Evolutionary conservation across 768 basidiomycete genomes (phyloP).

Genomic region (Suillus lakei): DNA sequence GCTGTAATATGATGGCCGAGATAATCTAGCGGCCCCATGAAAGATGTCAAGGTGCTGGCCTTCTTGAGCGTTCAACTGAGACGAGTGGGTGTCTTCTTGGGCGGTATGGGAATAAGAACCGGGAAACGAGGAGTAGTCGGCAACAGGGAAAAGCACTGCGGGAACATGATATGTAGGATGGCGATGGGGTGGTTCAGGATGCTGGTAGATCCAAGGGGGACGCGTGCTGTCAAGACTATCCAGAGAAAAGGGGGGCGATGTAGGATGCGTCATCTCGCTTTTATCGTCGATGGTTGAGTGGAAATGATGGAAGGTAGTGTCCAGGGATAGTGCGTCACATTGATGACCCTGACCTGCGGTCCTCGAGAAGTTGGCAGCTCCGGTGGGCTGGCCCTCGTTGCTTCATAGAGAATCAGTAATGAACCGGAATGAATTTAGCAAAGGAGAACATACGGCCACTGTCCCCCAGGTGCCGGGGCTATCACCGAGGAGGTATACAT

Average conservation of each 20-base stretch:
- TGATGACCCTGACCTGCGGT: not conserved
- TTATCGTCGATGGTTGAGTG: not conserved
- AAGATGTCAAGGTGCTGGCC: not conserved
- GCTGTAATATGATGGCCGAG: not conserved
- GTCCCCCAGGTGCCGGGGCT: not conserved
- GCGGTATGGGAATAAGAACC: not conserved
- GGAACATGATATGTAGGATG: not conserved
- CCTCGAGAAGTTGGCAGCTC: not conserved
- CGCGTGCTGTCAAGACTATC: not conserved
- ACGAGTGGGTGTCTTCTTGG: not conserved
- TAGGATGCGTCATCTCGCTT: not conserved
- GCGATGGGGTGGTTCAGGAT: not conserved
- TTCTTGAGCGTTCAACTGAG: not conserved
- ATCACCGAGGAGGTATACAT: not conserved
- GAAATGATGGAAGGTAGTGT: not conserved
- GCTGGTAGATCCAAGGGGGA: not conserved
- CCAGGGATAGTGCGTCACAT: not conserved
- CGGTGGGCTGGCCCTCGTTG: not conserved
- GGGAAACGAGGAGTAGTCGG: not conserved
- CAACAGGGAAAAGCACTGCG: not conserved
- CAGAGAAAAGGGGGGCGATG: constrained; percentile 1
- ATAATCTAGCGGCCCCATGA: not conserved
- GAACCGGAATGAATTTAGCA: not conserved
- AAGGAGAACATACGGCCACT: not conserved
- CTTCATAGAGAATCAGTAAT: not conserved